These are phyloP conservation scores for Coriolopsis trogii DNA, from an alignment of 1,284 basidiomycete genomes.

Conservation along the genomic window DNA sequence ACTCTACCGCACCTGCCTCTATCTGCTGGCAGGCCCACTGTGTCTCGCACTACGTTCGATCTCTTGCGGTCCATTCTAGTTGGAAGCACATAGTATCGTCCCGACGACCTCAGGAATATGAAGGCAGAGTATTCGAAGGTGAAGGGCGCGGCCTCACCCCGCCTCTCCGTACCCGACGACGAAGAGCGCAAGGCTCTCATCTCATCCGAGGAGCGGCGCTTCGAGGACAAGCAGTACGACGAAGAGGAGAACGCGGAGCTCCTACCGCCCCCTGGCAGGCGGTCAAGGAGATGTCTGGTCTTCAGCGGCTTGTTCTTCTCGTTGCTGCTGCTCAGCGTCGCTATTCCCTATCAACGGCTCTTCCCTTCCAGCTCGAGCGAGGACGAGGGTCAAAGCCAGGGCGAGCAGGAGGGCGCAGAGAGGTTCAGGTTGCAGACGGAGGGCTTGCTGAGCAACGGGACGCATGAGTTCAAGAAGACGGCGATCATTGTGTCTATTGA, in stretches of 20 bases:
- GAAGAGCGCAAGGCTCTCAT: constrained; percentile 49
- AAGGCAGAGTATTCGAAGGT: constrained; percentile 14
- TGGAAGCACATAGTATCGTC: not conserved
- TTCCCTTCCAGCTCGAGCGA: constrained; percentile 14
- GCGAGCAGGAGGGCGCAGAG: constrained; percentile 16
- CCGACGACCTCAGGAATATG: not conserved
- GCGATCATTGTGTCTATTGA: constrained; percentile 88
- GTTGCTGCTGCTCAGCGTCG: constrained; percentile 34
- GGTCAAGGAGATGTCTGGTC: constrained; percentile 39
- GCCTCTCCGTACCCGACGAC: constrained; percentile 14
- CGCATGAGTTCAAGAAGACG: constrained; percentile 76
- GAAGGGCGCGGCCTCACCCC: constrained; percentile 3
- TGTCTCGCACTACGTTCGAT: no score
- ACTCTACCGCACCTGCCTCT: no score
- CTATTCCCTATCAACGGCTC: constrained; percentile 17
- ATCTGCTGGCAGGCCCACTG: no score
- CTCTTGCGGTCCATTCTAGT: not conserved
- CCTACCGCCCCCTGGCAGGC: constrained; percentile 42
- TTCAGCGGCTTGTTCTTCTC: constrained; percentile 45
- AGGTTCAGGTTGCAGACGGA: constrained; percentile 37
- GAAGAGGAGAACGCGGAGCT: constrained; percentile 30
- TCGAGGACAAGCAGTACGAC: constrained; percentile 24
- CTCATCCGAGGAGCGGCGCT: constrained; percentile 29
- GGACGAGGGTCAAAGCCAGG: constrained; percentile 6
- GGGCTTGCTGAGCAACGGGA: constrained; percentile 66